Conservation (phyloP, 192 early-diverging fungal genomes). For the Coemansia sp. region DNA sequence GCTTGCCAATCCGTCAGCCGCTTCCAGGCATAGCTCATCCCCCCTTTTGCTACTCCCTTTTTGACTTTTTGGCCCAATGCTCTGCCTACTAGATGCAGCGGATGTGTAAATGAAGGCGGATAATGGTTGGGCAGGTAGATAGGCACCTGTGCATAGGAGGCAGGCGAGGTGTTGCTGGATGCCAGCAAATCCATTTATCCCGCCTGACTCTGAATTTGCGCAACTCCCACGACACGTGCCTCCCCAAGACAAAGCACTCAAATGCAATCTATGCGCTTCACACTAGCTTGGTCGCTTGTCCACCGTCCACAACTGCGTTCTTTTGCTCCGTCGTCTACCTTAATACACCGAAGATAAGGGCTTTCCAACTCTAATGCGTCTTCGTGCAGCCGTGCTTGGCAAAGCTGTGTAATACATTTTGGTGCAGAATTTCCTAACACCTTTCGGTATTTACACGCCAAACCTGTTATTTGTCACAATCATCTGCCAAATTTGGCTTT, state of each 20-base stretch:
- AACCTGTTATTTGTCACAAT: not conserved
- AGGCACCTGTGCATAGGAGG: conserved; percentile 2
- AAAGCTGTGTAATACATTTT: not conserved
- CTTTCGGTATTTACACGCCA: not conserved
- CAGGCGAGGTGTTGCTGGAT: too few species aligned
- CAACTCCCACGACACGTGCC: conserved; percentile 5
- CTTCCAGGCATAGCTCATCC: not conserved
- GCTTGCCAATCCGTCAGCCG: conserved; percentile 2
- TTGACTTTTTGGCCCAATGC: not conserved
- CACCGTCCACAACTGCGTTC: not conserved
- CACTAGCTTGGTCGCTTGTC: not conserved
- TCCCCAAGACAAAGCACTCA: not conserved
- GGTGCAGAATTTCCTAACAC: not conserved
- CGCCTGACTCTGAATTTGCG: conserved; percentile 8
- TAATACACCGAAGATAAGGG: not conserved
- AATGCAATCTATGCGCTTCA: conserved; percentile 1
- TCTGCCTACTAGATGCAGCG: not conserved
- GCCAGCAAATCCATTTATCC: not conserved
- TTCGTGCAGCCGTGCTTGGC: not conserved
- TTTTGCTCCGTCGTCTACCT: not conserved
- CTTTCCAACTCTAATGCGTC: not conserved
- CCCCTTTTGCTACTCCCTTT: not conserved
- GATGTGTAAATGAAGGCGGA: conserved; percentile 4
- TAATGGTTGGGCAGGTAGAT: not conserved
- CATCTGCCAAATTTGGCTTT: not conserved